Conservation (phyloP, 2,329 filamentous ascomycete species). For the Diaporthe helianthi region DNA sequence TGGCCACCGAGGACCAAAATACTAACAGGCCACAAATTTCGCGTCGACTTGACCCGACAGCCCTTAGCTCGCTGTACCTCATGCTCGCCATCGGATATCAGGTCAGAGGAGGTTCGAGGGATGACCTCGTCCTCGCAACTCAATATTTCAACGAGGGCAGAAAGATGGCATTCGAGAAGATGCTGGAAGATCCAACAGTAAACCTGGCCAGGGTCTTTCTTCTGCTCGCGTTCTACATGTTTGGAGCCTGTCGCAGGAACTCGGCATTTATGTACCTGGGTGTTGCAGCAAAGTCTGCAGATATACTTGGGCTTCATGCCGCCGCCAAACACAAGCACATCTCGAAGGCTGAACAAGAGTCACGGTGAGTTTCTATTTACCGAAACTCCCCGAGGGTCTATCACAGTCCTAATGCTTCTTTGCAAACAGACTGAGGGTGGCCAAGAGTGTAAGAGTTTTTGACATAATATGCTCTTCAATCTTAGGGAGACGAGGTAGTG, state of each 20-base stretch:
- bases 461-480: slow-evolving; percentile 30
- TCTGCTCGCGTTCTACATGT: slow-evolving; percentile 66
- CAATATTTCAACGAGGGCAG: slow-evolving; percentile 37
- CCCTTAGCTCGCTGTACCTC: slow-evolving; percentile 29
- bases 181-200: slow-evolving; percentile 61
- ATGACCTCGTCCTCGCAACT: slow-evolving; percentile 31
- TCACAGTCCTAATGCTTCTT: not conserved
- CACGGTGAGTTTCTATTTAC: not conserved
- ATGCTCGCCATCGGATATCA: slow-evolving; percentile 39
- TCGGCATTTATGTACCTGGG: slow-evolving; percentile 70
- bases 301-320: slow-evolving; percentile 62
- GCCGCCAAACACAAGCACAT: slow-evolving; percentile 41
- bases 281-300: slow-evolving; percentile 63
- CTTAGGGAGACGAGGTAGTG: slow-evolving; percentile 24
- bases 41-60: not conserved
- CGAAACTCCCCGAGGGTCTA: not conserved
- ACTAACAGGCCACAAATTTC: not conserved
- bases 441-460: slow-evolving; percentile 29
- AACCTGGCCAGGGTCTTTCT: slow-evolving; percentile 60
- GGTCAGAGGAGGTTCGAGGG: slow-evolving; percentile 31
- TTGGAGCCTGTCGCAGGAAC: slow-evolving; percentile 64
- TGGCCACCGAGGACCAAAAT: not conserved
- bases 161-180: slow-evolving; percentile 53
- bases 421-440: slow-evolving; percentile 15
- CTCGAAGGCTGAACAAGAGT: slow-evolving; percentile 14